Evolutionary conservation across 257 asterid genomes (phyloP), one percentile per base, ranked within the genome.

Genomic region (Solanum stenotomum): DNA sequence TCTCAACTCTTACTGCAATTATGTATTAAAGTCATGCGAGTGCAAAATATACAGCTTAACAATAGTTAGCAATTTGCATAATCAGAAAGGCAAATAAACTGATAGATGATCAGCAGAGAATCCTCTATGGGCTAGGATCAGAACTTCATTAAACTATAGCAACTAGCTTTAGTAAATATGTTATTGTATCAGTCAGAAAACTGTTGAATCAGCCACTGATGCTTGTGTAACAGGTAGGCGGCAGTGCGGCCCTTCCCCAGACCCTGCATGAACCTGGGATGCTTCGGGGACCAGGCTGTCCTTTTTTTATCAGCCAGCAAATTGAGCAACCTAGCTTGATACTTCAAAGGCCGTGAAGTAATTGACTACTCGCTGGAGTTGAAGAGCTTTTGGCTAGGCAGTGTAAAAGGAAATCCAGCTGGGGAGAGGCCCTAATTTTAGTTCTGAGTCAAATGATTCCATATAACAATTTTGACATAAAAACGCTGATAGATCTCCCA

Each of bases 1-100:
- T 97, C 94, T 97, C 99, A 82, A 97, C 99, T 91, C 99, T 92
- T 77, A 96, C 99, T 97, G 96, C 82, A 88, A 81, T 89, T 71
- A 65, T 87, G 87, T 89, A 91, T 88, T 65, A 65, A 90, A 70
- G 90, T 87, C 83, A 90, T 84, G 86, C 87, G 52, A 92, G 93
- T 74, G 89, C 83, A 86, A 88, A 77, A 84, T 56, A 86, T 81
- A 37, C 76, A 67, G 87, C 59, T 68, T 49, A 88, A 72, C 85
- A 29, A 16, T 49, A 82, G 35, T 49, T 10, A 29, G 44, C 42
- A 82, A 78, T 29, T 82, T 46, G 70, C 86, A 82, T 49, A 9
- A 31, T 82, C 70, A 82, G 86, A 49, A 29, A 82, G 22, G 44
- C 70, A 82, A 31, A 29, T 82, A 82, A 49, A 65, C 31, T 31